phyloP scores from a whole-genome alignment of 73 alveolate genomes.

The Paramecium pentaurelia region DNA sequence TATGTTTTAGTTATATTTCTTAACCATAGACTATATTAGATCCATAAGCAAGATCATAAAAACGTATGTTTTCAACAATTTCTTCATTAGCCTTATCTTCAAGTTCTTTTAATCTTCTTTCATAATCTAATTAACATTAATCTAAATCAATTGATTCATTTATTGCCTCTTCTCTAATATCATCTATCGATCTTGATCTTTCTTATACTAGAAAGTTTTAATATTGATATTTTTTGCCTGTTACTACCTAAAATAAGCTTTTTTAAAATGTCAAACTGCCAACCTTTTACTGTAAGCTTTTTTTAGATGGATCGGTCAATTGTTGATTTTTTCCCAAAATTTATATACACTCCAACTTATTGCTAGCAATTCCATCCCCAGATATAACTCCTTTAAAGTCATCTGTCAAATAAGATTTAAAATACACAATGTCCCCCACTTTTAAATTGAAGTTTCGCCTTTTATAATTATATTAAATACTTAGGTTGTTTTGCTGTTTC shows the following conservation, averaged over 20 bases:
- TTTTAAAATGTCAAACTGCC: constrained; percentile 6
- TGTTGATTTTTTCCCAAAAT: not conserved
- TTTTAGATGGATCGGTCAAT: not conserved
- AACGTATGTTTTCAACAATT: not conserved
- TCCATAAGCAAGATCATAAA: not conserved
- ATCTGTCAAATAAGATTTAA: not conserved
- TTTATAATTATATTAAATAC: not conserved
- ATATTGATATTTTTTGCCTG: not conserved
- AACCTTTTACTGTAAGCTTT: not conserved
- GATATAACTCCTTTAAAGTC: constrained; percentile 42
- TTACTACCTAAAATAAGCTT: not conserved
- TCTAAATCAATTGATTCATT: not conserved
- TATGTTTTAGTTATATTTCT: constrained; percentile 4
- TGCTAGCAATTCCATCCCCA: constrained; percentile 54
- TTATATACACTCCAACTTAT: constrained; percentile 23
- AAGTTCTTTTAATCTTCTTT: not conserved
- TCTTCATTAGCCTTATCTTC: not conserved
- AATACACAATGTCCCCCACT: constrained; percentile 10
- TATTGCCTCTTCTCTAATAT: not conserved
- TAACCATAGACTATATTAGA: constrained; percentile 21
- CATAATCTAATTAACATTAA: not conserved
- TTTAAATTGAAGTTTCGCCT: constrained; percentile 35
- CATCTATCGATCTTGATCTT: not conserved
- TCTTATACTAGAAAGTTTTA: not conserved
- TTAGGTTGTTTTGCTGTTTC: not conserved